phyloP scores from a whole-genome alignment of 2,329 filamentous ascomycete genomes.

The Ophiostoma sp. region DNA sequence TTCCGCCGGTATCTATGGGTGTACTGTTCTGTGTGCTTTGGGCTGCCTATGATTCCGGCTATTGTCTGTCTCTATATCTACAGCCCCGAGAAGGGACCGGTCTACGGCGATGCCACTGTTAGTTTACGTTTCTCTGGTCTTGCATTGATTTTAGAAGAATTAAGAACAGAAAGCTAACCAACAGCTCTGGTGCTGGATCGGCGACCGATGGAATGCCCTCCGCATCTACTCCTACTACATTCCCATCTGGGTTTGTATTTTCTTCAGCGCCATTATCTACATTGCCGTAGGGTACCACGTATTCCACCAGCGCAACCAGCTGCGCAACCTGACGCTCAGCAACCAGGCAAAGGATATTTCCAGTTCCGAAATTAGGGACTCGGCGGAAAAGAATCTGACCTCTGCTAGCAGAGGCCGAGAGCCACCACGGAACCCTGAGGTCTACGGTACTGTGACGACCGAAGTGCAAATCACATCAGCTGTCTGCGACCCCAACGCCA shows the following conservation, averaged over 20 bases:
- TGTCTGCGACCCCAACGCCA: slow-evolving; percentile 25
- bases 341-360: slow-evolving; percentile 37
- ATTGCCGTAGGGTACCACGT: slow-evolving; percentile 55
- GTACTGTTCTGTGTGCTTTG: slow-evolving; percentile 67
- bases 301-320: slow-evolving; percentile 52
- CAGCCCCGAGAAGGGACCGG: slow-evolving; percentile 34
- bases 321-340: slow-evolving; percentile 50
- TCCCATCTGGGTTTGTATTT: slow-evolving; percentile 56
- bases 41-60: slow-evolving; percentile 62
- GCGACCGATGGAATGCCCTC: slow-evolving; percentile 48
- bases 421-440: slow-evolving; percentile 29
- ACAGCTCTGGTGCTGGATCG: slow-evolving; percentile 60
- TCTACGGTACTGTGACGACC: slow-evolving; percentile 49
- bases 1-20: slow-evolving; percentile 68
- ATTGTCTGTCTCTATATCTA: slow-evolving; percentile 58
- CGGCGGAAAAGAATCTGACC: not conserved
- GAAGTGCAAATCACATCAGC: slow-evolving; percentile 45
- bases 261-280: slow-evolving; percentile 51
- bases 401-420: not conserved
- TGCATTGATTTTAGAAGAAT: too few relatives aligned
- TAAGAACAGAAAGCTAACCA: not conserved
- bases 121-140: slow-evolving; percentile 26
- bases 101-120: slow-evolving; percentile 56
- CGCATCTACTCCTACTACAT: slow-evolving; percentile 59
- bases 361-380: slow-evolving; percentile 30